These are phyloP conservation scores for Sphaceloma murrayae DNA, from an alignment of 2,329 filamentous ascomycete species.

Conservation along the genomic window DNA sequence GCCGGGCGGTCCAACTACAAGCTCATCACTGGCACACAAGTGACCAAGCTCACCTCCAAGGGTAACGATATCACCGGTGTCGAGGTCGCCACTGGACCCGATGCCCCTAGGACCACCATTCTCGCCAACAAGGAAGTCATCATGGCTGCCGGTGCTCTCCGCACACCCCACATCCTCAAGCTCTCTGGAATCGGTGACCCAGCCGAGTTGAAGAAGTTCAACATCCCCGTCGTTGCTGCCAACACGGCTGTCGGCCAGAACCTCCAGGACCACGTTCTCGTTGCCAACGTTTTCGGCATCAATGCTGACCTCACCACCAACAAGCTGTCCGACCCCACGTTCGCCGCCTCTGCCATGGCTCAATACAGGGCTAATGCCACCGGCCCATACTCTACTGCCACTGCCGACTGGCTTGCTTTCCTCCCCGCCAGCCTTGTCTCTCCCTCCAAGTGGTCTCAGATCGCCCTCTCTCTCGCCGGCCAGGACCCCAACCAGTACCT, in stretches of 20 bases:
- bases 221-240: constrained; percentile 46
- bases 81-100: constrained; percentile 12
- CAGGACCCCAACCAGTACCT: constrained; percentile 2
- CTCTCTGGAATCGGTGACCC: constrained; percentile 48
- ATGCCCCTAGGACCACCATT: constrained; percentile 20
- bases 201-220: constrained; percentile 35
- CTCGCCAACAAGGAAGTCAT: constrained; percentile 25
- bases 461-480: constrained; percentile 1
- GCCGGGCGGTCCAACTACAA: constrained; percentile 11
- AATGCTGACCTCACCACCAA: not conserved
- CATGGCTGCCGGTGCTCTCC: constrained; percentile 25
- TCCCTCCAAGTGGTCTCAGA: constrained; percentile 15
- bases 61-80: constrained; percentile 15
- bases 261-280: constrained; percentile 46
- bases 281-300: constrained; percentile 19
- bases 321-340: constrained; percentile 20
- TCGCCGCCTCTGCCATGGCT: constrained; percentile 10
- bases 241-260: constrained; percentile 55
- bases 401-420: constrained; percentile 30
- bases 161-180: constrained; percentile 26
- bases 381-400: constrained; percentile 23
- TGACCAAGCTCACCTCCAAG: constrained; percentile 13
- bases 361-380: constrained; percentile 19
- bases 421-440: constrained; percentile 26
- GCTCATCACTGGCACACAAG: constrained; percentile 5